A percentile compares a stretch with the other conserved stretches of the same genome.
These are phyloP conservation scores for Penicillium sp. DNA, from an alignment of 2,329 filamentous ascomycete genomes.

Conservation along the genomic window DNA sequence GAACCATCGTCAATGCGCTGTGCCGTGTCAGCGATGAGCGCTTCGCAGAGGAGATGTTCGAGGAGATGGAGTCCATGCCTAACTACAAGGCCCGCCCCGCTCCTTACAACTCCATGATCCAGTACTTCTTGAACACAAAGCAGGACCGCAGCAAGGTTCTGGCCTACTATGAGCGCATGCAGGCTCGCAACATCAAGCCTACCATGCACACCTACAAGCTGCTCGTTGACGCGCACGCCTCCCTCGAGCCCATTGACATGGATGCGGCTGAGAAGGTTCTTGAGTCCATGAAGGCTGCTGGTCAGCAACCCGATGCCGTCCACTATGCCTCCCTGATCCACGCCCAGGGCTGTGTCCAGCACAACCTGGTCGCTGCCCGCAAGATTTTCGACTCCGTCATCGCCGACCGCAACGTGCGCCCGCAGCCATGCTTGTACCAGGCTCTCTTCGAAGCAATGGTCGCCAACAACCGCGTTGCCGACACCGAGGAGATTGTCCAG, in stretches of 20 bases:
- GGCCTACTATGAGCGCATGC: constrained; percentile 93
- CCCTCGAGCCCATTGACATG: constrained; percentile 89
- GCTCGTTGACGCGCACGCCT: constrained; percentile 91
- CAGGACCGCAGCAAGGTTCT: constrained; percentile 92
- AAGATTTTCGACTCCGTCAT: constrained; percentile 80
- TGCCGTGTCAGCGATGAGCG: constrained; percentile 97
- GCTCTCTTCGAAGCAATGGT: constrained; percentile 97
- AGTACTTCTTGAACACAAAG: constrained; percentile 98
- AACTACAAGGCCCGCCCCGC: constrained; percentile 98
- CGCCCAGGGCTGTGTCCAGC: constrained; percentile 88
- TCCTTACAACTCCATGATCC: constrained; percentile 99
- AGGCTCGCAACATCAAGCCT: constrained; percentile 78
- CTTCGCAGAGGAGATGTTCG: constrained; percentile 95
- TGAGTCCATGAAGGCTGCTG: constrained; percentile 70
- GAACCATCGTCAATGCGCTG: constrained; percentile 95
- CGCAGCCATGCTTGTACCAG: constrained; percentile 88
- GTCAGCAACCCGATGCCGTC: constrained; percentile 80
- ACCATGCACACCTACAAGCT: constrained; percentile 98
- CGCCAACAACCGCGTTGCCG: constrained; percentile 80
- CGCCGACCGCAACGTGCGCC: constrained; percentile 63
- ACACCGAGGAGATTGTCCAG: constrained; percentile 70
- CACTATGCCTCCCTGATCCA: constrained; percentile 96
- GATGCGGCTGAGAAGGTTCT: constrained; percentile 80
- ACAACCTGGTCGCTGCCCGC: constrained; percentile 83
- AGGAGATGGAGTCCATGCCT: constrained; percentile 98